Evolutionary conservation across 2,329 filamentous ascomycete genomes (phyloP).

Genomic region (Arthrobotrys iridis): DNA sequence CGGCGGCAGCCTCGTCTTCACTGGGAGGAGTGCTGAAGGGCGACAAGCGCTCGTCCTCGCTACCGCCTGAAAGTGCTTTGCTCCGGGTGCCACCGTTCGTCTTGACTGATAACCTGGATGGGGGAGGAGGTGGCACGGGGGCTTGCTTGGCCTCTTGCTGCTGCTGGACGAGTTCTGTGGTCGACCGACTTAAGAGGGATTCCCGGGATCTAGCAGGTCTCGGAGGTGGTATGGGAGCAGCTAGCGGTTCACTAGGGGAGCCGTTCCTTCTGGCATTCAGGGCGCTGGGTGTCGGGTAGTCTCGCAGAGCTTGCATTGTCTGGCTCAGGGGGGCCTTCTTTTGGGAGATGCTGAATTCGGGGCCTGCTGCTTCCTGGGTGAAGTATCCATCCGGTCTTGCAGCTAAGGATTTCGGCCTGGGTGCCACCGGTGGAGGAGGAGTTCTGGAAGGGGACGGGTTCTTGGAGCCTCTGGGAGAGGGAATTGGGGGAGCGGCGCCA

Average conservation of each 20-base stretch:
- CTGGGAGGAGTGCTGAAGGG: conserved; percentile 59
- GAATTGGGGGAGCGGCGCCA: conserved; percentile 24
- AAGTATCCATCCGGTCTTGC: conserved; percentile 46
- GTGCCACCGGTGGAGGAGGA: conserved; percentile 56
- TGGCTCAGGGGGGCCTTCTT: conserved; percentile 50
- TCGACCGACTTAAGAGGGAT: conserved; percentile 26
- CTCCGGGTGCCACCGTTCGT: conserved; percentile 41
- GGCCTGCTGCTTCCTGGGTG: conserved; percentile 23
- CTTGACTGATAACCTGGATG: conserved; percentile 47
- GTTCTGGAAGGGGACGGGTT: conserved; percentile 48
- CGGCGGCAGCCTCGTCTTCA: conserved; percentile 55
- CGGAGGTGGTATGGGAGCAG: conserved; percentile 47
- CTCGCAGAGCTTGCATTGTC: conserved; percentile 52
- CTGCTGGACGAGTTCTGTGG: conserved; percentile 24
- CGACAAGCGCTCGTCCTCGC: conserved; percentile 56
- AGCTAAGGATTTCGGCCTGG: conserved; percentile 47
- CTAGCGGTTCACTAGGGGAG: conserved; percentile 6
- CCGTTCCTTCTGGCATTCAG: conserved; percentile 41
- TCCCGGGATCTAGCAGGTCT: conserved; percentile 45
- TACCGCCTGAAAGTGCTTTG: conserved; percentile 42
- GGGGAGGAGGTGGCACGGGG: conserved; percentile 55
- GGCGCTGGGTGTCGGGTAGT: conserved; percentile 48
- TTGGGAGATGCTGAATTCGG: conserved; percentile 47
- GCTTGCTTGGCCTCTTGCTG: conserved; percentile 19
- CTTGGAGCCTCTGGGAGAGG: conserved; percentile 42